These are phyloP conservation scores for Neobulgaria alba DNA, from an alignment of 2,329 filamentous ascomycete species.

Conservation along the genomic window DNA sequence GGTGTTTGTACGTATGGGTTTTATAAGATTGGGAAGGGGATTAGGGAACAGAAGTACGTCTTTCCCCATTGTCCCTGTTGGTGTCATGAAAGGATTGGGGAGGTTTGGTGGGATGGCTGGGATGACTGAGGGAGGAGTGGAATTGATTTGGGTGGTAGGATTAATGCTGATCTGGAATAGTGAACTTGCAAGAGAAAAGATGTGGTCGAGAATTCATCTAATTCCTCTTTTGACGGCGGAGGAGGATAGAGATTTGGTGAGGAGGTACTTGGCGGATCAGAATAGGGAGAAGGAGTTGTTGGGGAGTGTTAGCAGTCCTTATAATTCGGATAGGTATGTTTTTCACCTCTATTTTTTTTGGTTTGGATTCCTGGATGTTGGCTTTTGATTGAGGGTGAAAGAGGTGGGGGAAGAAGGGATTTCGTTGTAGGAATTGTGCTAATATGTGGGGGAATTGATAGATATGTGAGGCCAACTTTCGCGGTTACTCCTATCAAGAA, in stretches of 20 bases:
- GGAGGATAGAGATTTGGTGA: constrained; percentile 89
- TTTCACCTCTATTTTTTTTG: too few species aligned
- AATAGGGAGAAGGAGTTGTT: constrained; percentile 84
- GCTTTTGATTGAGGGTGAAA: not conserved
- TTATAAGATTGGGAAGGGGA: constrained; percentile 74
- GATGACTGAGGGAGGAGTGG: not conserved
- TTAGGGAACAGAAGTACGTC: constrained; percentile 82
- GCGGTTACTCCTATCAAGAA: constrained; percentile 52
- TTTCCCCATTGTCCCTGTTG: not conserved
- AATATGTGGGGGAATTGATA: constrained; percentile 28
- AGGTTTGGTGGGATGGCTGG: not conserved
- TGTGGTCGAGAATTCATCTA: constrained; percentile 94
- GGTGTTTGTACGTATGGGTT: constrained; percentile 83
- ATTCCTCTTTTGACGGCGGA: constrained; percentile 92
- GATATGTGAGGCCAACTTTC: constrained; percentile 76
- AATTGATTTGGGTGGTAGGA: not conserved
- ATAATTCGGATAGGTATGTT: constrained; percentile 77
- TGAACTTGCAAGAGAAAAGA: constrained; percentile 92
- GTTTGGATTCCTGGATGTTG: constrained; percentile 1
- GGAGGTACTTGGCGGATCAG: constrained; percentile 78
- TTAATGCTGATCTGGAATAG: constrained; percentile 37
- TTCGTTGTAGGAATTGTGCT: not conserved
- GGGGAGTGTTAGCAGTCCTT: constrained; percentile 75
- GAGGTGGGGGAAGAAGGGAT: not conserved
- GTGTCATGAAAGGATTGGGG: not conserved